phyloP scores from a whole-genome alignment of 805 yeast species.

The Barnettozyma sp. region DNA sequence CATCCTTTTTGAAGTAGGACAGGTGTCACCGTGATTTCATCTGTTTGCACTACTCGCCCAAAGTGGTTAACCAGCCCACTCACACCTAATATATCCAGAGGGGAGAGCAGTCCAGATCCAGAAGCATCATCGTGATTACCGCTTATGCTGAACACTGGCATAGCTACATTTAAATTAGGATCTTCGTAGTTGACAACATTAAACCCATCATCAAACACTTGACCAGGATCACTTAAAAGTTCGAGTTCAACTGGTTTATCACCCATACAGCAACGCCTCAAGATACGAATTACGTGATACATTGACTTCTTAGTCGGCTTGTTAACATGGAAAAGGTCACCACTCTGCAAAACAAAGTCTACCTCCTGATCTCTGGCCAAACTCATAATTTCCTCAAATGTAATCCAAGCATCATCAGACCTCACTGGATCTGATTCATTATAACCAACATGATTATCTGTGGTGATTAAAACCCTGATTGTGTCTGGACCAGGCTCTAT shows the following conservation, averaged over 20 bases:
- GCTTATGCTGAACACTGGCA: conserved; percentile 87
- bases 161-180: conserved; percentile 78
- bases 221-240: conserved; percentile 69
- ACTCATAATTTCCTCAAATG: conserved; percentile 76
- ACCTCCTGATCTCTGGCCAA: conserved; percentile 66
- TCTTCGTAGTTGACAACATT: conserved; percentile 82
- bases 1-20: conserved; percentile 74
- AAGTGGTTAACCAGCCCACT: conserved; percentile 84
- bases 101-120: conserved; percentile 74
- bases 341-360: conserved; percentile 87
- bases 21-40: conserved; percentile 68
- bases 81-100: conserved; percentile 77
- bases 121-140: conserved; percentile 98
- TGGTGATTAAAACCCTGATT: conserved; percentile 71
- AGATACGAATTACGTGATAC: conserved; percentile 69
- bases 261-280: conserved; percentile 71
- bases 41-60: conserved; percentile 74
- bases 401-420: conserved; percentile 83
- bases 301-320: conserved; percentile 83
- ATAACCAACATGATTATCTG: conserved; percentile 96
- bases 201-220: conserved; percentile 56
- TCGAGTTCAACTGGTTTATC: conserved; percentile 84
- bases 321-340: conserved; percentile 87
- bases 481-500: conserved; percentile 56
- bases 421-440: conserved; percentile 83